phyloP scores from a whole-genome alignment of 1,139 yeast genomes.

The Candida neerlandica region DNA sequence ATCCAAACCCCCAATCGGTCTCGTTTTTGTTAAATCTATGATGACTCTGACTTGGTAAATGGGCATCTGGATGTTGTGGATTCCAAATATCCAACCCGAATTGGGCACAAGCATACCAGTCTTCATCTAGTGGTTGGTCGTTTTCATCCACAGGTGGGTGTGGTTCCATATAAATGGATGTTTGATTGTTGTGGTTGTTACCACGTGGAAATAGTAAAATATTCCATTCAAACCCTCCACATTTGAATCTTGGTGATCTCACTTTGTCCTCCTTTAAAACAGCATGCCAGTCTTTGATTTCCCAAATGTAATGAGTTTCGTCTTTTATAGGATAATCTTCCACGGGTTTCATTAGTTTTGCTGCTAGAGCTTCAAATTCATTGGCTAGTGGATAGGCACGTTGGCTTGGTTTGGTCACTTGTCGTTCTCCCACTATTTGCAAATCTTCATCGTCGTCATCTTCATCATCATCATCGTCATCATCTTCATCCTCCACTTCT shows the following conservation, averaged over 20 bases:
- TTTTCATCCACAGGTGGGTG: conserved; percentile 43
- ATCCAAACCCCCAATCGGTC: conserved; percentile 95
- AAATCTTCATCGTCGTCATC: conserved; percentile 10
- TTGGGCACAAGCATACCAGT: conserved; percentile 90
- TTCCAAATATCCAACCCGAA: conserved; percentile 87
- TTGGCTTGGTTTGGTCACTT: background rate
- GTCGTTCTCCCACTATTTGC: conserved; percentile 6
- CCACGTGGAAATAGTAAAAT: conserved; percentile 79
- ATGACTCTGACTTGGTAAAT: conserved; percentile 66
- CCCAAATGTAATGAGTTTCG: conserved; percentile 66
- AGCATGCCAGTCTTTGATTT: conserved; percentile 62
- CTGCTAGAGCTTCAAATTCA: conserved; percentile 32
- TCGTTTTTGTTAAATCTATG: conserved; percentile 79
- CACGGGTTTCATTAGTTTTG: conserved; percentile 41
- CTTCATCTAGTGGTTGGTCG: conserved; percentile 34
- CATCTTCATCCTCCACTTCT: conserved; percentile 8
- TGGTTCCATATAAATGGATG: conserved; percentile 69
- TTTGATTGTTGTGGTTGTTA: conserved; percentile 46
- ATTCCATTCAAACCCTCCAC: conserved; percentile 77
- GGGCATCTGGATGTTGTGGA: conserved; percentile 66
- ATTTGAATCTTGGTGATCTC: conserved; percentile 55
- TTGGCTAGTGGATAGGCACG: conserved; percentile 29
- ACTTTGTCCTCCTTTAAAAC: conserved; percentile 50
- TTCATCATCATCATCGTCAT: conserved; percentile 9
- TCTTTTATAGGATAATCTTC: conserved; percentile 47